A percentile compares a stretch with the other conserved stretches of the same genome.
Conservation (phyloP, 2,329 filamentous ascomycete species). For the Alternaria brassicae region DNA sequence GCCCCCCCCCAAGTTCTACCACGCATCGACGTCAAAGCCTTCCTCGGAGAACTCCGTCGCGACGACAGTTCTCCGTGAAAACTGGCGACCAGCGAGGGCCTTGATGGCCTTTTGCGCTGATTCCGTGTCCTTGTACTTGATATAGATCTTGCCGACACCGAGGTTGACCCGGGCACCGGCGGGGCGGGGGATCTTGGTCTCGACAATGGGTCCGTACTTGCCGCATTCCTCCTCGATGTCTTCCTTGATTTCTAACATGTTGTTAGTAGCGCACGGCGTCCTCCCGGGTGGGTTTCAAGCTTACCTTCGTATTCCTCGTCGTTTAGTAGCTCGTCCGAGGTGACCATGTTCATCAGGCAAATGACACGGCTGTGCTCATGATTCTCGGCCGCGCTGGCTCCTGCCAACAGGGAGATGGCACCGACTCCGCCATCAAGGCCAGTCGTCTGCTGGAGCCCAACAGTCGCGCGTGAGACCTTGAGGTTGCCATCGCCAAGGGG, state of each 20-base stretch:
- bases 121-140: conserved; percentile 85
- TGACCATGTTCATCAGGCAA: conserved; percentile 98
- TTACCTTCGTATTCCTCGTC: conserved; percentile 89
- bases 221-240: conserved; percentile 91
- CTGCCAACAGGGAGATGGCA: conserved; percentile 96
- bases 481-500: conserved; percentile 86
- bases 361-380: conserved; percentile 83
- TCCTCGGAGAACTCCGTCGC: conserved; percentile 98
- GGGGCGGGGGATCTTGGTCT: conserved; percentile 93
- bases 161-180: conserved; percentile 81
- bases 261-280: conserved; percentile 10
- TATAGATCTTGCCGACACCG: conserved; percentile 96
- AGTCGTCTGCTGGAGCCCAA: conserved; percentile 90
- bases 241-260: conserved; percentile 86
- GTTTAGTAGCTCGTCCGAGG: conserved; percentile 90
- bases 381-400: conserved; percentile 76
- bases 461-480: conserved; percentile 86
- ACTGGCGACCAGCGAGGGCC: conserved; percentile 93
- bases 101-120: conserved; percentile 83
- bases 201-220: conserved; percentile 85
- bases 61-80: conserved; percentile 94
- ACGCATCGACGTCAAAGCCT: conserved; percentile 91
- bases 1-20: too few species aligned
- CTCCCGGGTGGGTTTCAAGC: conserved; percentile 51
- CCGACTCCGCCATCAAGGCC: conserved; percentile 95